Evolutionary conservation across 1,284 basidiomycete genomes (phyloP), one percentile per base, ranked within the genome.

Genomic region (Apiotrichum mycotoxinovorans): DNA sequence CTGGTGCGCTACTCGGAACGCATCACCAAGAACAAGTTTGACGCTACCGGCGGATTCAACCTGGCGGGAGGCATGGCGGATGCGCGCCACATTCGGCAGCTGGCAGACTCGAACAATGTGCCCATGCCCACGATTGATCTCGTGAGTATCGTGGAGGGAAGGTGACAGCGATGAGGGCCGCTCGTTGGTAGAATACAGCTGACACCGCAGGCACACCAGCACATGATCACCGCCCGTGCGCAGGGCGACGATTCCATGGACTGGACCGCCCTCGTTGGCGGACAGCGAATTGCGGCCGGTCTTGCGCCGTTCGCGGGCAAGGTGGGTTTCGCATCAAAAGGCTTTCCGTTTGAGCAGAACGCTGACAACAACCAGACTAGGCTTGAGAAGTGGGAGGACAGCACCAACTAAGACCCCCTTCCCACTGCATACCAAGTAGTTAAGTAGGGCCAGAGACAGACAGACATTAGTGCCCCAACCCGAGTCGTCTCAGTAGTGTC

Each of bases 41-140:
- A 91, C 60, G 88, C 85, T 20, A 80, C 82, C 11, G 80, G 80
- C 40, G 92, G 91, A n/a, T 94, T 95, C 73, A 81, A 86, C n/a
- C 83, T 94, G 53, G 85, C 87, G 38, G 89, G 89, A 18, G 92
- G 91, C n/a, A 84, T 94, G 67, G 91, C 91, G 67, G 91, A 94
- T 70, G 84, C 85, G 0, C 72, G 81, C 46, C 78, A 81, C 65
- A 79, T 81, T 41, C 72, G 77, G 45, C 69, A 73, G 58, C 68
- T 82, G 10, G 80, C 79, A 8, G 78, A 79, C 11, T 82, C 85
- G 52, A 79, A 85, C 65, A 86, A 90, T 64, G 83, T 87, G 14
- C 90, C 89, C 0, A 86, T 92, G 84, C 91, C 91, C 12, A 81
- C 82, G 20, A 81, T 92, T 62, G 88, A 93, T 68, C 79, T 85